phyloP scores from a whole-genome alignment of 1,284 basidiomycete genomes.

The Cryptococcus deneoformans region DNA sequence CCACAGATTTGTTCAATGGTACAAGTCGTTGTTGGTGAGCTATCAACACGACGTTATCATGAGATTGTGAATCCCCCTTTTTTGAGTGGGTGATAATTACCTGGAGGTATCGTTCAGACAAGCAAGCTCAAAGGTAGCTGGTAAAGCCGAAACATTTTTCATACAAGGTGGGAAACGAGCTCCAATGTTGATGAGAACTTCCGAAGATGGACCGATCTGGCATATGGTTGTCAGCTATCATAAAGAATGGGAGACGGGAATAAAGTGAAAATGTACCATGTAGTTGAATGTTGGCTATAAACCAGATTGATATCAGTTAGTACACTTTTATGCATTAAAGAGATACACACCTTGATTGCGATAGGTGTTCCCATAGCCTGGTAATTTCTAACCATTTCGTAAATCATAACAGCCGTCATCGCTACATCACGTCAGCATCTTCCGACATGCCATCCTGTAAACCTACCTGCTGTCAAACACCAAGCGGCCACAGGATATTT shows the following conservation, averaged over 20 bases:
- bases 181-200: conserved; percentile 78
- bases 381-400: conserved; percentile 71
- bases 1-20: conserved; percentile 81
- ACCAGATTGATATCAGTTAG: too few relatives aligned
- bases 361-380: conserved; percentile 72
- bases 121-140: conserved; percentile 60
- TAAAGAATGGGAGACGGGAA: too few relatives aligned
- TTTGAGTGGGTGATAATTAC: conserved; percentile 12
- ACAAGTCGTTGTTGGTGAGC: conserved; percentile 67
- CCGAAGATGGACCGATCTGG: conserved; percentile 71
- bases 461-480: conserved; percentile 20
- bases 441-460: background rate
- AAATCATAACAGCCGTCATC: conserved; percentile 69
- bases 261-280: conserved; percentile 55
- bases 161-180: conserved; percentile 76
- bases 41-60: conserved; percentile 37
- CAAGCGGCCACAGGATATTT: conserved; percentile 58
- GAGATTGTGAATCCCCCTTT: too few relatives aligned
- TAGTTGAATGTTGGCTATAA: conserved; percentile 73
- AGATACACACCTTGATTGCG: conserved; percentile 53
- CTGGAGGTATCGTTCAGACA: conserved; percentile 57
- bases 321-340: too few relatives aligned
- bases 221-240: too few relatives aligned
- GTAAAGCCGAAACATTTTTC: conserved; percentile 56
- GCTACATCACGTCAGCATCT: conserved; percentile 28